Conservation (phyloP, 2,329 filamentous ascomycete species). For the Conoideocrella luteorostrata region DNA sequence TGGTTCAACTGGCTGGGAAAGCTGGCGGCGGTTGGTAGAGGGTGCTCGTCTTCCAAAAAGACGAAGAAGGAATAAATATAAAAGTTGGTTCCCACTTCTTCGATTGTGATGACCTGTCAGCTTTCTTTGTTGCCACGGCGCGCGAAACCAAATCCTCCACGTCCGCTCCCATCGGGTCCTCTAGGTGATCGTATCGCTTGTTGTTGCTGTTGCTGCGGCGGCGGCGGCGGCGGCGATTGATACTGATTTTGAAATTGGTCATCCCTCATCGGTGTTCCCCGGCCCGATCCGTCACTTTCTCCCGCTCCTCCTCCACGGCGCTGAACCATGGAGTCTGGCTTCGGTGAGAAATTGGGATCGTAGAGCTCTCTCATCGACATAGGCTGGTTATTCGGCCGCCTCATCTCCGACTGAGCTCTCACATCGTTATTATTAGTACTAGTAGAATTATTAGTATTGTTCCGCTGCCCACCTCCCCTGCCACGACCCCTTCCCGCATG, state of each 20-base stretch:
- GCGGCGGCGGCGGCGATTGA: not conserved
- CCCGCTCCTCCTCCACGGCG: conserved; percentile 34
- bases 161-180: conserved; percentile 70
- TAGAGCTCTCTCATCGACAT: conserved; percentile 57
- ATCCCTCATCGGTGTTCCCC: conserved; percentile 37
- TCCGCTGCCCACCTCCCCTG: conserved; percentile 30
- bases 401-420: conserved; percentile 10
- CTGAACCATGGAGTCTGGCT: conserved; percentile 47
- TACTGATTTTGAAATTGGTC: conserved; percentile 23
- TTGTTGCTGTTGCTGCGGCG: conserved; percentile 40
- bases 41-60: too few species aligned
- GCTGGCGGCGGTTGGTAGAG: conserved; percentile 93
- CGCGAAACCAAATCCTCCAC: conserved; percentile 72
- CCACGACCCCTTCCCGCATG: conserved; percentile 37
- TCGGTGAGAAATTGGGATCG: conserved; percentile 67
- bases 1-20: conserved; percentile 82
- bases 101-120: conserved; percentile 16
- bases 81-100: too few species aligned
- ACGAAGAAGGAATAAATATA: conserved; percentile 17
- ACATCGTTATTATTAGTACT: conserved; percentile 16
- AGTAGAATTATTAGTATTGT: conserved; percentile 6
- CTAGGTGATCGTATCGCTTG: conserved; percentile 67
- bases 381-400: conserved; percentile 18
- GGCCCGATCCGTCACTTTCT: conserved; percentile 24
- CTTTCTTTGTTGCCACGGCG: conserved; percentile 47